These are phyloP conservation scores for Capronia americana DNA, from an alignment of 2,329 filamentous ascomycete species.

Conservation along the genomic window DNA sequence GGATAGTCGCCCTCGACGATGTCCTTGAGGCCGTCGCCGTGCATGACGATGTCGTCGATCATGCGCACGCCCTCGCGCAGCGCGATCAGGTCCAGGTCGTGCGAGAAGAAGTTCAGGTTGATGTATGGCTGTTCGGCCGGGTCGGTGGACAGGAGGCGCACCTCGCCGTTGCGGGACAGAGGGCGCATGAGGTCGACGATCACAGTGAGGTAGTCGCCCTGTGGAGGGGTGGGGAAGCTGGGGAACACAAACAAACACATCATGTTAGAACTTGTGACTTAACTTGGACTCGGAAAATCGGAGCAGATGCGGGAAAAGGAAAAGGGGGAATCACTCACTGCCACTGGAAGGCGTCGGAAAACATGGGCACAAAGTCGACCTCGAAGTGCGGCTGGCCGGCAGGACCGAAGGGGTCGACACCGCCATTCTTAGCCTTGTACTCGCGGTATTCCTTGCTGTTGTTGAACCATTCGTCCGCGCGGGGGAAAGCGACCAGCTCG, in stretches of 20 bases:
- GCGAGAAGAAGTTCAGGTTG: slow-evolving; percentile 54
- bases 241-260: not conserved
- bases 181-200: slow-evolving; percentile 61
- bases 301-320: not conserved
- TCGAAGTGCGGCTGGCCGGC: slow-evolving; percentile 66
- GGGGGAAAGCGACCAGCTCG: slow-evolving; percentile 63
- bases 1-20: slow-evolving; percentile 57
- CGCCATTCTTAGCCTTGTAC: slow-evolving; percentile 50
- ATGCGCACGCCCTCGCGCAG: slow-evolving; percentile 65
- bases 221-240: slow-evolving; percentile 47
- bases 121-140: slow-evolving; percentile 50
- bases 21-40: slow-evolving; percentile 62
- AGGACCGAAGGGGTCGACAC: slow-evolving; percentile 61
- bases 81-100: slow-evolving; percentile 62
- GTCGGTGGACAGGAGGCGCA: slow-evolving; percentile 51
- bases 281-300: no score
- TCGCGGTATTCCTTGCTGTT: slow-evolving; percentile 56
- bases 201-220: slow-evolving; percentile 62
- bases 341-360: slow-evolving; percentile 60
- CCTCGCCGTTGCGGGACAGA: slow-evolving; percentile 51
- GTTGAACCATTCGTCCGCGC: slow-evolving; percentile 61
- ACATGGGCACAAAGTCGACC: slow-evolving; percentile 67
- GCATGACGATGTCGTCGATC: slow-evolving; percentile 62
- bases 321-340: slow-evolving; percentile 40
- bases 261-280: not conserved